phyloP scores from a whole-genome alignment of 1,139 yeast genomes.

The Yarrowia galli region DNA sequence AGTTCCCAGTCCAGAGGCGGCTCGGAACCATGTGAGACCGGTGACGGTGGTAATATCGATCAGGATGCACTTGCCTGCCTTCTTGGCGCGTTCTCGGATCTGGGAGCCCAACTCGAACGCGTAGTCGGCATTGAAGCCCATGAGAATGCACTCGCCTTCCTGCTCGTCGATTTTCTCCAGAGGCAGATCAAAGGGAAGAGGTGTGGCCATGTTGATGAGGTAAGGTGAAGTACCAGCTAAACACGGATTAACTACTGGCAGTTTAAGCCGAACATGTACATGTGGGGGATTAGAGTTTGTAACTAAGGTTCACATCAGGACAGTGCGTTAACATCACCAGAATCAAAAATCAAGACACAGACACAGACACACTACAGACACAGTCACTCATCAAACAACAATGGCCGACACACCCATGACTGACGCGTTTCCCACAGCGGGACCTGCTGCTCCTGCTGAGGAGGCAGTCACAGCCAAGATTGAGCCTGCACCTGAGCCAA shows the following conservation, averaged over 20 bases:
- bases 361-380: neutral
- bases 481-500: neutral
- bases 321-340: conserved; percentile 25
- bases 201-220: conserved; percentile 15
- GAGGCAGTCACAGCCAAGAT: neutral
- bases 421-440: neutral
- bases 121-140: conserved; percentile 49
- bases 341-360: neutral
- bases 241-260: conserved; percentile 5
- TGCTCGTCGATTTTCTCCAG: conserved; percentile 45
- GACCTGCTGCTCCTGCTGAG: neutral
- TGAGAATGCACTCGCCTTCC: conserved; percentile 47
- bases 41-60: conserved; percentile 59
- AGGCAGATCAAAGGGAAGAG: conserved; percentile 13
- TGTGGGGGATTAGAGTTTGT: neutral
- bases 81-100: conserved; percentile 46
- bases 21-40: conserved; percentile 63
- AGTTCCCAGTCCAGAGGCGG: conserved; percentile 57
- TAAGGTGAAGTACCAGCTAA: too few species aligned
- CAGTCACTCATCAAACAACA: neutral
- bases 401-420: conserved; percentile 26
- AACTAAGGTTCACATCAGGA: neutral
- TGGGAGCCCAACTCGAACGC: conserved; percentile 51
- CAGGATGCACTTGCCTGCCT: conserved; percentile 53
- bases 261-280: conserved; percentile 2